A percentile compares a stretch with the other conserved stretches of the same genome.
Evolutionary conservation across 495 filamentous ascomycete species (phyloP).

Genomic region (Hypoxylon trugodes): DNA sequence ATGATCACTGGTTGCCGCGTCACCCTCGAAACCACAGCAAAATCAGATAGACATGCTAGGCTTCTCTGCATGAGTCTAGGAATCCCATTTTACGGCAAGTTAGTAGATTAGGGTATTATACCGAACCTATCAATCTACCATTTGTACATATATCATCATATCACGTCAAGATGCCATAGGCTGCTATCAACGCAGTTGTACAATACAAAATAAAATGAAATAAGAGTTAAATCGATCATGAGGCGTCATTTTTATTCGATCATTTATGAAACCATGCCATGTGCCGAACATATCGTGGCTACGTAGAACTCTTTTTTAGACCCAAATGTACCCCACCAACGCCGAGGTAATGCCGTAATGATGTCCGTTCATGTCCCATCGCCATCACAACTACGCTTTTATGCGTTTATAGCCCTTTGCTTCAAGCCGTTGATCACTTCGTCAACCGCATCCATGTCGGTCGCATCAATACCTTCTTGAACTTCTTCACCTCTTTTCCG

Average conservation of each 20-base stretch:
- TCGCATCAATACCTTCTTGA: conserved; percentile 66
- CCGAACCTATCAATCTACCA: neutral
- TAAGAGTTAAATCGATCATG: conserved; percentile 2
- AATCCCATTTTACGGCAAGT: conserved; percentile 82
- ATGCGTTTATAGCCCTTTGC: conserved; percentile 53
- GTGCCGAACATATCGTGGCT: conserved; percentile 6
- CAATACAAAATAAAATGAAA: conserved; percentile 16
- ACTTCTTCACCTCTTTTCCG: conserved; percentile 57
- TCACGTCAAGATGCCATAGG: conserved; percentile 9
- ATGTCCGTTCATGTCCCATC: neutral
- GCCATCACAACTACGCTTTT: neutral
- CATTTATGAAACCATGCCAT: conserved; percentile 5
- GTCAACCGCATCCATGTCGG: conserved; percentile 87
- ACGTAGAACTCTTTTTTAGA: conserved; percentile 15
- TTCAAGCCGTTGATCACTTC: conserved; percentile 72
- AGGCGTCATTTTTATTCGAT: neutral
- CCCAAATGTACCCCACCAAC: conserved; percentile 41
- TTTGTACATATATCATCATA: conserved; percentile 26
- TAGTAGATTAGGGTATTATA: conserved; percentile 44
- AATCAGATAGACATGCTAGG: conserved; percentile 88
- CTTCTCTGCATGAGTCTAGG: conserved; percentile 84
- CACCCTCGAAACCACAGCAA: conserved; percentile 86
- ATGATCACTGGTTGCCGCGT: conserved; percentile 94
- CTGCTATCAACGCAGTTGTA: conserved; percentile 34
- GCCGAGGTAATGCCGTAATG: conserved; percentile 46